Conservation (phyloP, 164 flowering plant genomes). For the Magnolia sinica region DNA sequence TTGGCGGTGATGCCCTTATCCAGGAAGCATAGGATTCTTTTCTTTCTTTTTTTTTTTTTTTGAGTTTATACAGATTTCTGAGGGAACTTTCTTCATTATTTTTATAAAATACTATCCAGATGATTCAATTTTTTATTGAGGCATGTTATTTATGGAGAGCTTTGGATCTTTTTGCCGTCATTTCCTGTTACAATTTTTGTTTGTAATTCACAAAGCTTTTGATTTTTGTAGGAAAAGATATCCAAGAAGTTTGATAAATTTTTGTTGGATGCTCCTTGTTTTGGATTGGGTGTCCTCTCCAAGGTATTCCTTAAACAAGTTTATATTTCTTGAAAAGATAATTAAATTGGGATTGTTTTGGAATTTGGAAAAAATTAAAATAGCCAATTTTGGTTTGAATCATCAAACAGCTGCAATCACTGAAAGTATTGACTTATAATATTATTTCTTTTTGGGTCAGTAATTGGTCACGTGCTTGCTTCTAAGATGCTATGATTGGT, state of each 20-base stretch:
- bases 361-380: background rate
- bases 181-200: background rate
- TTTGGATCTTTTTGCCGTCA: too few relatives aligned
- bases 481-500: background rate
- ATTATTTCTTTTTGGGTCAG: background rate
- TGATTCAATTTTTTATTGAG: too few relatives aligned
- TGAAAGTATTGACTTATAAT: background rate
- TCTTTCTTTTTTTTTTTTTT: too few relatives aligned
- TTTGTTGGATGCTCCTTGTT: slow-evolving; percentile 90
- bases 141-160: too few relatives aligned
- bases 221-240: slow-evolving; percentile 36
- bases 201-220: background rate
- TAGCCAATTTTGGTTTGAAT: background rate
- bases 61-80: too few relatives aligned
- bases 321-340: background rate
- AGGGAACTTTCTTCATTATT: too few relatives aligned
- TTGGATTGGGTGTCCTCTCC: slow-evolving; percentile 92
- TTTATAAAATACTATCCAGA: too few relatives aligned
- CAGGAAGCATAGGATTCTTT: too few relatives aligned
- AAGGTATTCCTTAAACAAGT: slow-evolving; percentile 44
- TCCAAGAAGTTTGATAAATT: slow-evolving; percentile 63
- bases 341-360: background rate
- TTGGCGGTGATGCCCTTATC: too few relatives aligned
- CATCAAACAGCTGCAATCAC: background rate
- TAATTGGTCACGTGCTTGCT: background rate